phyloP scores from a whole-genome alignment of 345 rosid genomes.

The Salix caprea region DNA sequence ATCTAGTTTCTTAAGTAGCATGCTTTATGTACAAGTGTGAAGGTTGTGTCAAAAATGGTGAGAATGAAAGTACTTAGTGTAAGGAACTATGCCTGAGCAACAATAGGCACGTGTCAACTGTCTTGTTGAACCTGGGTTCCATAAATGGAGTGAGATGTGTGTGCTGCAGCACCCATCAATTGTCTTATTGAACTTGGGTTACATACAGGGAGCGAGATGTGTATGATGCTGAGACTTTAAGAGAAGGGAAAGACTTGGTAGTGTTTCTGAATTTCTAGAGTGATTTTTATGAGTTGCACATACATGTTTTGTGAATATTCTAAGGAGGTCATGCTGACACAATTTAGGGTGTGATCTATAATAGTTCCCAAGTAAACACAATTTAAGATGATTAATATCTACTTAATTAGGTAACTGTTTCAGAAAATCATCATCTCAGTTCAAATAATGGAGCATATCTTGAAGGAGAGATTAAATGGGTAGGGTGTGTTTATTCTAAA shows the following conservation, averaged over 20 bases:
- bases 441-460: neutral
- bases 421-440: neutral
- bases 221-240: neutral
- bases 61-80: no score
- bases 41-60: no score
- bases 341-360: neutral
- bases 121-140: no score
- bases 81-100: no score
- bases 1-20: neutral
- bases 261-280: neutral
- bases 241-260: neutral
- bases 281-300: neutral
- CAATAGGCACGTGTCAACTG: no score
- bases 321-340: neutral
- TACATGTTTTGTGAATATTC: neutral
- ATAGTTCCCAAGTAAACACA: neutral
- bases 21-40: no score
- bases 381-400: neutral
- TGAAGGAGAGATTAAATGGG: neutral
- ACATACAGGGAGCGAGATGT: neutral
- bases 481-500: neutral
- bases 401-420: neutral
- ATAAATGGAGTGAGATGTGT: no score
- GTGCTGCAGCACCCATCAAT: no score
- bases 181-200: neutral